These are phyloP conservation scores for Hypocreales sp. DNA, from an alignment of 2,329 filamentous ascomycete genomes.

Conservation along the genomic window DNA sequence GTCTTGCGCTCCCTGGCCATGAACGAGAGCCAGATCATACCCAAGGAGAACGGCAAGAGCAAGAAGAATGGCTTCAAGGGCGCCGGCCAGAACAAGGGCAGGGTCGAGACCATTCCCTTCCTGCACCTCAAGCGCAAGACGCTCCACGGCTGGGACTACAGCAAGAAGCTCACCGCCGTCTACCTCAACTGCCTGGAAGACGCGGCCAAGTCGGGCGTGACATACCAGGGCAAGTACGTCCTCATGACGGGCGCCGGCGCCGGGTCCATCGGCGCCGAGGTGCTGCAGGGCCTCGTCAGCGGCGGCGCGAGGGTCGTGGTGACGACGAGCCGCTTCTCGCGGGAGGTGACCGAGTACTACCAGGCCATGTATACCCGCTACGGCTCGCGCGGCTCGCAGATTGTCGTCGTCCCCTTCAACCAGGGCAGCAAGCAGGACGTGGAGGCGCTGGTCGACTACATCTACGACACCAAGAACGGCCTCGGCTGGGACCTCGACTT, in stretches of 20 bases:
- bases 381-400: constrained; percentile 84
- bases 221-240: constrained; percentile 86
- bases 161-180: constrained; percentile 88
- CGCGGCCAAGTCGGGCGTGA: constrained; percentile 74
- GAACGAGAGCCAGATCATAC: constrained; percentile 96
- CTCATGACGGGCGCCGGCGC: constrained; percentile 98
- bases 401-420: constrained; percentile 98
- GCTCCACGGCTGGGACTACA: constrained; percentile 95
- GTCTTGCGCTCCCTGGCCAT: constrained; percentile 88
- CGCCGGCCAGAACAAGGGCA: constrained; percentile 57
- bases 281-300: constrained; percentile 87
- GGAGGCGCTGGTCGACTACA: constrained; percentile 85
- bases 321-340: constrained; percentile 91
- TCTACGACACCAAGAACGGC: constrained; percentile 91
- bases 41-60: constrained; percentile 62
- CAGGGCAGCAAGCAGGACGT: constrained; percentile 98
- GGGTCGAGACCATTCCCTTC: constrained; percentile 96
- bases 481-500: constrained; percentile 97
- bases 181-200: constrained; percentile 89
- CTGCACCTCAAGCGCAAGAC: constrained; percentile 90
- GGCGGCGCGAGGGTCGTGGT: constrained; percentile 95
- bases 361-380: constrained; percentile 96
- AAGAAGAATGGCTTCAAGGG: constrained; percentile 36
- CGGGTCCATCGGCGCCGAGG: constrained; percentile 93
- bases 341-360: constrained; percentile 97